Conservation (phyloP, 2,329 filamentous ascomycete species). For the Pseudogymnoascus sp. region DNA sequence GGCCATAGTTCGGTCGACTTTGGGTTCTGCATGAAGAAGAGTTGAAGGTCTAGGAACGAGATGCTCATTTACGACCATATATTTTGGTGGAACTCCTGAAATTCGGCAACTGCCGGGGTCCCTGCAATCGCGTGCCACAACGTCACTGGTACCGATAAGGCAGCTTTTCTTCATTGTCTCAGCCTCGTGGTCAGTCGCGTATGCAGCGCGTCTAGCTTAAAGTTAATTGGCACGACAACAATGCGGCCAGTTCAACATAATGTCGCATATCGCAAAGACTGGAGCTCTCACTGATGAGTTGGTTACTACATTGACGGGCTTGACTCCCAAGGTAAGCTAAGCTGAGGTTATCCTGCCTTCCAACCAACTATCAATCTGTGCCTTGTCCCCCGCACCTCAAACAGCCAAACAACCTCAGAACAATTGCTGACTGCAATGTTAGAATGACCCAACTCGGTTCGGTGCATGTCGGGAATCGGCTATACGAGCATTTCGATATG, state of each 20-base stretch:
- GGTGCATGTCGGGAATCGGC: slow-evolving; percentile 40
- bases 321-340: slow-evolving; percentile 41
- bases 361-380: neutral
- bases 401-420: neutral
- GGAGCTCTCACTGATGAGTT: slow-evolving; percentile 62
- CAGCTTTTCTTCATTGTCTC: slow-evolving; percentile 1
- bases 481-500: slow-evolving; percentile 43
- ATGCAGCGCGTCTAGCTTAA: slow-evolving; percentile 9
- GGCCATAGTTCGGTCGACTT: slow-evolving; percentile 54
- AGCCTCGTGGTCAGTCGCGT: slow-evolving; percentile 1
- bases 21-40: slow-evolving; percentile 13
- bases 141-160: slow-evolving; percentile 6
- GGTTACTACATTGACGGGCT: slow-evolving; percentile 53
- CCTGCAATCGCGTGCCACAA: slow-evolving; percentile 6
- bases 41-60: neutral
- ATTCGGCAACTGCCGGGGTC: slow-evolving; percentile 9
- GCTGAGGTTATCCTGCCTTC: neutral
- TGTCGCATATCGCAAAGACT: slow-evolving; percentile 64
- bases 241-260: slow-evolving; percentile 28
- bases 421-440: slow-evolving; percentile 13
- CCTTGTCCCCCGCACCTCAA: neutral
- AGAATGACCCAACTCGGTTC: slow-evolving; percentile 32
- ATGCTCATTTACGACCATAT: slow-evolving; percentile 2
- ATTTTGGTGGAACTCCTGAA: slow-evolving; percentile 4
- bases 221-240: slow-evolving; percentile 7